Evolutionary conservation across 352 stramenopile species (phyloP), one percentile per base, ranked within the genome.

Genomic region (Globisporangium rhizosaccharum): DNA sequence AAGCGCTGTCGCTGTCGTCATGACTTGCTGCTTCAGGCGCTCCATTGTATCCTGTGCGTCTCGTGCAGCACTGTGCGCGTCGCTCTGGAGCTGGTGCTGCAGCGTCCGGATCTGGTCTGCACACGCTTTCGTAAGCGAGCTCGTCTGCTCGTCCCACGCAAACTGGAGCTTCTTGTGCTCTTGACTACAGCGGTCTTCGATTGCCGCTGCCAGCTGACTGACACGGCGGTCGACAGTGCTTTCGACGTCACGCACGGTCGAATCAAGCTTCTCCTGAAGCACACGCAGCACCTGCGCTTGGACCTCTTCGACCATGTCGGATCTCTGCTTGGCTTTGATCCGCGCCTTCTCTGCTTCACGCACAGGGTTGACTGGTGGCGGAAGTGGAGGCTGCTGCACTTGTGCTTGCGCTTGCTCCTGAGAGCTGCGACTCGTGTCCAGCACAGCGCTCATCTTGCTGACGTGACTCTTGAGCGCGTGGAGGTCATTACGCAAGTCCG

Each of bases 401-500:
- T 30, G 28, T 30, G 1, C 41, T 47, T 18, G 41, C 0, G 15
- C 23, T n/a, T 65, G 51, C 6, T 63, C 53, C 9, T 67, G 47
- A 0, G 50, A 23, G 7, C 52, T 67, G 12, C 57, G 50, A 26
- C 17, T 41, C 0, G 11, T 45, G n/a, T 65, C 56, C 14, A 53
- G 11, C 46, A 71, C 45, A 36, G 41, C 37, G 30, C 41, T 68
- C 57, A 73, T 73, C 39, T 85, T 83, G 4, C 61, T 58, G 7
- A 88, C 60, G 36, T 83, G 78, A 20, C 65, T 68, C 52, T 91
- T 89, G 2, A 89, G 59, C 2, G 77, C 73, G 17, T 68, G 70
- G 0, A 89, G 37, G n/a, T 91, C 79, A 23, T 73, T 73, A 0
- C 72, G 73, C 49, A 90, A 26, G 20, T 83, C 74, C 0, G 63